Conservation (phyloP, 1,139 yeast genomes). For the Geotrichum cucujoidarum region DNA sequence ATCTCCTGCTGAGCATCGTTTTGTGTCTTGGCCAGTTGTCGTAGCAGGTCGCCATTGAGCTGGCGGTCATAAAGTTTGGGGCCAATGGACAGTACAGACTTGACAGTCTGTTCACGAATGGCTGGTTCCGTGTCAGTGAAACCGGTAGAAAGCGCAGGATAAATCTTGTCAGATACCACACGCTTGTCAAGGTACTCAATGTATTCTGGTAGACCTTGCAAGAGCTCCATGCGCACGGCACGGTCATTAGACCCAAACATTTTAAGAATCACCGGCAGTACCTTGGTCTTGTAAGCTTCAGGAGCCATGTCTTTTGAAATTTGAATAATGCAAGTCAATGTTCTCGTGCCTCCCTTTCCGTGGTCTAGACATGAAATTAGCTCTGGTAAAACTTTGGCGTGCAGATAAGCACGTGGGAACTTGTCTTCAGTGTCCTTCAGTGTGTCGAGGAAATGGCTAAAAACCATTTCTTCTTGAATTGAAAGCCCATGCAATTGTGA, state of each 20-base stretch:
- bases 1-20: slow-evolving; percentile 79
- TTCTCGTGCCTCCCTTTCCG: slow-evolving; percentile 28
- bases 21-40: slow-evolving; percentile 82
- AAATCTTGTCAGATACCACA: slow-evolving; percentile 66
- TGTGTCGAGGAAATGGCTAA: slow-evolving; percentile 49
- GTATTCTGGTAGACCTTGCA: slow-evolving; percentile 58
- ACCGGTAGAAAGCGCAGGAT: slow-evolving; percentile 66
- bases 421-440: slow-evolving; percentile 36
- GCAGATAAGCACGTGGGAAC: slow-evolving; percentile 59
- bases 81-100: slow-evolving; percentile 59
- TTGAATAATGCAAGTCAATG: slow-evolving; percentile 26
- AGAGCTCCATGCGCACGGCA: slow-evolving; percentile 63
- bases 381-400: slow-evolving; percentile 64
- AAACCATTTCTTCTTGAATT: slow-evolving; percentile 48
- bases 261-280: slow-evolving; percentile 61
- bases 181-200: slow-evolving; percentile 49
- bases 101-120: slow-evolving; percentile 75
- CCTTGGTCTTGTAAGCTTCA: slow-evolving; percentile 42
- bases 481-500: slow-evolving; percentile 50
- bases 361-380: slow-evolving; percentile 42
- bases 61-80: slow-evolving; percentile 71
- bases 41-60: slow-evolving; percentile 76
- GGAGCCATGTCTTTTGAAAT: slow-evolving; percentile 43
- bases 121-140: slow-evolving; percentile 79
- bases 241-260: slow-evolving; percentile 69